Evolutionary conservation across 306 rosid species (phyloP), one percentile per base, ranked within the genome.

Genomic region (Inga leiocalycina): DNA sequence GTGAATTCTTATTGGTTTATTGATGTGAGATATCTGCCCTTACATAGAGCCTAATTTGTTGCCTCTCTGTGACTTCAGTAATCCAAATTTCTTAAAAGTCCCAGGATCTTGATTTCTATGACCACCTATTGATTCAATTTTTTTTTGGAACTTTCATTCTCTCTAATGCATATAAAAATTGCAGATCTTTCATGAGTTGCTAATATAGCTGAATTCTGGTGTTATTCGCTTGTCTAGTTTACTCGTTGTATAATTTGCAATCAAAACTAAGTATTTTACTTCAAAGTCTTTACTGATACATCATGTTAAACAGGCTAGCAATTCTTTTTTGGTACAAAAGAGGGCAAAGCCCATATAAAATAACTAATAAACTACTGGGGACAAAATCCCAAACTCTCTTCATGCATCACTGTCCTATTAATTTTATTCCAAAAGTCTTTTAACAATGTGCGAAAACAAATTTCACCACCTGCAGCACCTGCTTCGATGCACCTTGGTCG

Each of bases 151-250:
- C 8, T 68, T 35, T 9, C 4, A 41, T 69, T 69, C 34, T 34
- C 51, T 69, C n/a, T 59, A 17, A 30, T 44, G 43, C 17, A 30
- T 59, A 34, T 83, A 37, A 30, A 51, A 20, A 59, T 48, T 46
- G 4, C 24, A 27, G 3, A 12, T 62, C 46, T 32, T 45, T 61
- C n/a, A 43, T 13, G 6, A 71, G 45, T n/a, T 79, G 13, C 56
- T 56, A 71, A 76, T 70, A 51, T 34, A n/a, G 57, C 75, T 82
- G 71, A 52, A 74, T 61, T 3, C 12, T 57, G 52, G 41, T 78
- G 34, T 75, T 75, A 27, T 27, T 27, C 0, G 27, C 27, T 27
- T 27, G 27, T 27, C 27, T 27, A 0, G 27, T 27, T 27, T 27
- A 27, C 27, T 27, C 27, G 0, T 27, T 27, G 27, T 27, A 27